A percentile compares a stretch with the other conserved stretches of the same genome.
Evolutionary conservation across 1,139 yeast genomes (phyloP).

Genomic region (Candida sp.): DNA sequence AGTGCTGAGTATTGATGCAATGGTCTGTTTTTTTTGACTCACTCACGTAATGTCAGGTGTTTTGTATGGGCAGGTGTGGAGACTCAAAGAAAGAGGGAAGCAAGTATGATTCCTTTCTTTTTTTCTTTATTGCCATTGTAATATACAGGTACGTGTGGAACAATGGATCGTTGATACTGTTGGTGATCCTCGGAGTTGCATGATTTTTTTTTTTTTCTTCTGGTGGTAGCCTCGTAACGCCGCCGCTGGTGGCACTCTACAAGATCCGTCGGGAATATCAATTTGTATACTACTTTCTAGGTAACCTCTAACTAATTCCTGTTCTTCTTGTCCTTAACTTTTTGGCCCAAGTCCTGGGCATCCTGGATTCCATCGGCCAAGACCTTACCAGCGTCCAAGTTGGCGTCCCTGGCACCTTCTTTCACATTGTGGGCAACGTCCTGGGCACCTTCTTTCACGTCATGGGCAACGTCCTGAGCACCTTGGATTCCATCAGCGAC

Average conservation of each 20-base stretch:
- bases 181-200: no score
- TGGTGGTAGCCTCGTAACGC: no score
- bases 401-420: constrained; percentile 14
- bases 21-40: not conserved
- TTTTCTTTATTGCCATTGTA: no score
- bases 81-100: no score
- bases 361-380: constrained; percentile 9
- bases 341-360: constrained; percentile 5
- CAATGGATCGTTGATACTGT: no score
- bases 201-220: no score
- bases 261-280: not conserved
- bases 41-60: no score
- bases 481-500: constrained; percentile 9
- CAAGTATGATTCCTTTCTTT: no score
- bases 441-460: not conserved
- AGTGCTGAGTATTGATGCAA: not conserved
- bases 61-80: no score
- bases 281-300: not conserved
- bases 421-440: constrained; percentile 2
- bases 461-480: constrained; percentile 4
- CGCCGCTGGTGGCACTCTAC: not conserved
- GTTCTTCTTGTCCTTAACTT: not conserved
- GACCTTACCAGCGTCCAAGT: not conserved
- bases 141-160: no score
- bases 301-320: not conserved